phyloP scores from a whole-genome alignment of 2,329 filamentous ascomycete genomes.

The Juglanconis oblonga region DNA sequence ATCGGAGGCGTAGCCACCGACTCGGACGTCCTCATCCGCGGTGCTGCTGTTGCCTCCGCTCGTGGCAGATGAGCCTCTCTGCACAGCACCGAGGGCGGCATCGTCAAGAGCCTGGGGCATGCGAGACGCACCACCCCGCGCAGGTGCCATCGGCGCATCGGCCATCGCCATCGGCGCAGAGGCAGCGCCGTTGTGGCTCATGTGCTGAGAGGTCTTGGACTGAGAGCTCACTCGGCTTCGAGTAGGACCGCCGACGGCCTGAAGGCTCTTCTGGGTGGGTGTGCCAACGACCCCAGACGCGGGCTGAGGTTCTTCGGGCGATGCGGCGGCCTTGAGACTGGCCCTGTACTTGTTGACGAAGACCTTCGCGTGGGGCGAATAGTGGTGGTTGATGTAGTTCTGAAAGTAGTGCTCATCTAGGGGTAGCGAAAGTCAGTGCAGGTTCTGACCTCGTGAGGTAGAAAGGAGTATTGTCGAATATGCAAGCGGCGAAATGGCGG shows the following conservation, averaged over 20 bases:
- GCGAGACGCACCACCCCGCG: not conserved
- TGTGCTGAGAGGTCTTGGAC: not conserved
- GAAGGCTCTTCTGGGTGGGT: not conserved
- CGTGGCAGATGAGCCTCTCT: not conserved
- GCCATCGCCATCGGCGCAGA: not conserved
- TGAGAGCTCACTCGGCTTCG: not conserved
- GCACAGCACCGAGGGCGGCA: not conserved
- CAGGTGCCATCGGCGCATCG: not conserved
- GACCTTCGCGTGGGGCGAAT: conserved; percentile 21
- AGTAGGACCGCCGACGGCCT: not conserved
- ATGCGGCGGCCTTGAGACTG: not conserved
- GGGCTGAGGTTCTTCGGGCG: not conserved
- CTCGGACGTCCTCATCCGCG: not conserved
- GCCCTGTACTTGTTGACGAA: not conserved
- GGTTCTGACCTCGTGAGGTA: no score
- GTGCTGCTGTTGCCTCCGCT: not conserved
- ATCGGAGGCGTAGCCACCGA: no score
- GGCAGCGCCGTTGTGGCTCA: not conserved
- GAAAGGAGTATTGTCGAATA: no score
- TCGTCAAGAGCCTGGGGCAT: not conserved
- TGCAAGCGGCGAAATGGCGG: no score
- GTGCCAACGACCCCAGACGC: not conserved
- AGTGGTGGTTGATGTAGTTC: conserved; percentile 23
- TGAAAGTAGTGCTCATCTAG: conserved; percentile 33
- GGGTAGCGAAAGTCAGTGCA: not conserved